These are phyloP conservation scores for Punica granatum DNA, from an alignment of 345 rosid genomes.

Conservation along the genomic window DNA sequence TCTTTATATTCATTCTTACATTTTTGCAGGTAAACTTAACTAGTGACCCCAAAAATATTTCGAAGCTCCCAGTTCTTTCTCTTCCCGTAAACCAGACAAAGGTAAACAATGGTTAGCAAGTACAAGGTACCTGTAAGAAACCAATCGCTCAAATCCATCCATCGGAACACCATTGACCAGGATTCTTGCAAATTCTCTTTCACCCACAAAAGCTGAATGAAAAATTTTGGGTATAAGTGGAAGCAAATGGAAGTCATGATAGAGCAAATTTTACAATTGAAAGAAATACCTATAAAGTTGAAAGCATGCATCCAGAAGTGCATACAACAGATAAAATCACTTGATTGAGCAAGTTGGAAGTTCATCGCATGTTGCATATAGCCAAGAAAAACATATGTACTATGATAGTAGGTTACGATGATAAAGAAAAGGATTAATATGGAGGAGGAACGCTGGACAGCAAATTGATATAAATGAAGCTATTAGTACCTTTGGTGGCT, in stretches of 20 bases:
- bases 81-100: background rate
- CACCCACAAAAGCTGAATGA: slow-evolving; percentile 91
- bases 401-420: background rate
- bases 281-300: background rate
- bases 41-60: background rate
- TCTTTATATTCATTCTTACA: background rate
- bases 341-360: background rate
- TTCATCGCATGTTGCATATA: background rate
- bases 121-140: slow-evolving; percentile 64
- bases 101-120: slow-evolving; percentile 5
- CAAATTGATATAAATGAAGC: background rate
- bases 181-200: slow-evolving; percentile 90
- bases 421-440: background rate
- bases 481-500: slow-evolving; percentile 71
- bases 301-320: background rate
- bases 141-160: slow-evolving; percentile 99
- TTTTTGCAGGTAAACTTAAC: background rate
- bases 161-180: slow-evolving; percentile 91
- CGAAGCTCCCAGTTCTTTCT: background rate
- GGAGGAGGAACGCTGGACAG: background rate
- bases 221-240: slow-evolving; percentile 1
- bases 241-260: background rate
- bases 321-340: background rate
- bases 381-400: background rate
- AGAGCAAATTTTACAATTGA: background rate